Percentiles rank a stretch among this genome's conserved stretches.
phyloP scores from a whole-genome alignment of 1,284 basidiomycete genomes.

The Apiotrichum domesticum region DNA sequence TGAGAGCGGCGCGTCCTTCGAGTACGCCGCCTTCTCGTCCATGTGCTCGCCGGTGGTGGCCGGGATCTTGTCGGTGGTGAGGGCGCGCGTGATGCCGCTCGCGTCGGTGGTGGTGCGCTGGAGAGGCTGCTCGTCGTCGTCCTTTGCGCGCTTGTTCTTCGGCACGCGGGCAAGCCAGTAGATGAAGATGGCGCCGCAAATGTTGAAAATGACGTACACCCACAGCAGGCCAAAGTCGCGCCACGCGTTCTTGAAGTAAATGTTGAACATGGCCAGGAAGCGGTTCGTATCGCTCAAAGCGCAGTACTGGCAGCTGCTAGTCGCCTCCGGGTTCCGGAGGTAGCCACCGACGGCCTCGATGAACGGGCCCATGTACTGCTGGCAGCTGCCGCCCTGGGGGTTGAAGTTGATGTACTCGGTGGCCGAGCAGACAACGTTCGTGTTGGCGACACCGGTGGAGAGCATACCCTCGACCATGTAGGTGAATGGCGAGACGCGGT shows the following conservation, averaged over 20 bases:
- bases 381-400: constrained; percentile 46
- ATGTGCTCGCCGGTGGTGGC: background rate
- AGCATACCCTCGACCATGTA: constrained; percentile 48
- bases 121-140: constrained; percentile 5
- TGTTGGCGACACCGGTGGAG: constrained; percentile 50
- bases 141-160: constrained; percentile 16
- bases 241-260: constrained; percentile 56
- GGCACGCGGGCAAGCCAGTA: constrained; percentile 43
- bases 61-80: constrained; percentile 2
- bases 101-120: constrained; percentile 8
- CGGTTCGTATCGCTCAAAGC: constrained; percentile 53
- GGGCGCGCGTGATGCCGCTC: constrained; percentile 4
- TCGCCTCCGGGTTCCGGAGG: constrained; percentile 32
- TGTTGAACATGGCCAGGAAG: constrained; percentile 57
- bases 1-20: background rate
- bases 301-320: constrained; percentile 46
- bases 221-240: constrained; percentile 60
- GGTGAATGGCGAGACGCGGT: constrained; percentile 68
- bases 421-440: constrained; percentile 44
- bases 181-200: constrained; percentile 33
- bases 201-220: constrained; percentile 60
- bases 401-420: constrained; percentile 45
- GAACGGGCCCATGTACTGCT: constrained; percentile 43
- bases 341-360: constrained; percentile 42
- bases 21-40: background rate